Conservation (phyloP, 2,329 filamentous ascomycete species). For the Pyrenophora tritici-repentis region DNA sequence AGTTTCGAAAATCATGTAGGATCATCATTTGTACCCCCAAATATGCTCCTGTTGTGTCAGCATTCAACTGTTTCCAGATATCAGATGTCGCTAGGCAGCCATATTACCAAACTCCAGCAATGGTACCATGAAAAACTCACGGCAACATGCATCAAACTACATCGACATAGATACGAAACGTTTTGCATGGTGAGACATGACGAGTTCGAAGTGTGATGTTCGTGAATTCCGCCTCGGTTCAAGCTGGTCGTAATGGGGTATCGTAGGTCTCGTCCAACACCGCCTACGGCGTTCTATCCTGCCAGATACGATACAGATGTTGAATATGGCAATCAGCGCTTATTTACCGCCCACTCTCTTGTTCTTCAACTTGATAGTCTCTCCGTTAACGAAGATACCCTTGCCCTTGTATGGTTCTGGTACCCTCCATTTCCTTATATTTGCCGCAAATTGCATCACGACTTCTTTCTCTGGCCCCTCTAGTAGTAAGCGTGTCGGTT, state of each 20-base stretch:
- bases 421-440: slow-evolving; percentile 83
- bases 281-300: background rate
- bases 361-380: slow-evolving; percentile 97
- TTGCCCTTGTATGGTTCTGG: slow-evolving; percentile 99
- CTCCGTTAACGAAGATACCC: slow-evolving; percentile 96
- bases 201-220: too few species aligned
- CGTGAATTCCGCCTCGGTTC: background rate
- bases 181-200: background rate
- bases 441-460: slow-evolving; percentile 88
- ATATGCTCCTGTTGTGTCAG: too few species aligned
- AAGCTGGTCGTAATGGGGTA: background rate
- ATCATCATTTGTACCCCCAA: too few species aligned
- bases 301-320: slow-evolving; percentile 16
- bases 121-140: background rate
- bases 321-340: slow-evolving; percentile 19
- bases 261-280: background rate
- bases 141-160: background rate
- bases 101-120: background rate
- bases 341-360: slow-evolving; percentile 65
- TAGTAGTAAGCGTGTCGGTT: slow-evolving; percentile 87
- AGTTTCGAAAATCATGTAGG: too few species aligned
- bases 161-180: background rate
- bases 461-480: slow-evolving; percentile 86
- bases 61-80: background rate
- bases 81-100: background rate